Percentiles rank a stretch among this genome's conserved stretches.
Conservation (phyloP, 768 basidiomycete genomes). For the Amanita molliuscula region DNA sequence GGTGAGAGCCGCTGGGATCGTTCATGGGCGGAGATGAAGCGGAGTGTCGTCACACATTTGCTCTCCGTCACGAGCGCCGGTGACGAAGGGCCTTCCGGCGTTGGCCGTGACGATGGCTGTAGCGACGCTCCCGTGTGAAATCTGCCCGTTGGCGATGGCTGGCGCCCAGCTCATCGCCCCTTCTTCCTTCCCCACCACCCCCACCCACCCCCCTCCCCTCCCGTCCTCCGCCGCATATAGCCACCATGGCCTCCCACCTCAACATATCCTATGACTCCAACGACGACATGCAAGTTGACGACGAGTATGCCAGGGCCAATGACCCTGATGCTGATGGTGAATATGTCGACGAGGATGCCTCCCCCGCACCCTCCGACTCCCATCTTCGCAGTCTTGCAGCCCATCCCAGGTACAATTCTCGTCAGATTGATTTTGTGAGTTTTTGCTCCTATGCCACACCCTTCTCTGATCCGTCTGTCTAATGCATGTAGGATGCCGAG, state of each 20-base stretch:
- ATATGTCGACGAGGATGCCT: constrained; percentile 45
- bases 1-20: constrained; percentile 34
- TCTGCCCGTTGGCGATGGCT: constrained; percentile 45
- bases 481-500: constrained; percentile 32
- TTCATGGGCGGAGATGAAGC: constrained; percentile 12
- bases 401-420: constrained; percentile 16
- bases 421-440: constrained; percentile 30
- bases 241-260: constrained; percentile 30
- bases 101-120: constrained; percentile 48
- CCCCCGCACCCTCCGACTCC: constrained; percentile 24
- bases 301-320: constrained; percentile 36
- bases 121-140: constrained; percentile 48
- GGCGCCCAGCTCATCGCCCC: constrained; percentile 35
- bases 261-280: constrained; percentile 51
- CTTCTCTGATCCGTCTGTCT: constrained; percentile 8
- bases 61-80: constrained; percentile 45
- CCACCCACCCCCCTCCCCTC: constrained; percentile 16
- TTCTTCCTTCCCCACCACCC: constrained; percentile 27
- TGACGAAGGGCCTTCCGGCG: constrained; percentile 48
- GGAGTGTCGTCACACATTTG: neutral
- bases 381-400: constrained; percentile 18
- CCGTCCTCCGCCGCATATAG: constrained; percentile 15
- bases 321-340: constrained; percentile 59
- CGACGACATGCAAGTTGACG: constrained; percentile 67
- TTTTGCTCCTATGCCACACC: constrained; percentile 5